A percentile compares a stretch with the other conserved stretches of the same genome.
Conservation (phyloP, 78 protist species). For the Dictyostelium capitatum region DNA sequence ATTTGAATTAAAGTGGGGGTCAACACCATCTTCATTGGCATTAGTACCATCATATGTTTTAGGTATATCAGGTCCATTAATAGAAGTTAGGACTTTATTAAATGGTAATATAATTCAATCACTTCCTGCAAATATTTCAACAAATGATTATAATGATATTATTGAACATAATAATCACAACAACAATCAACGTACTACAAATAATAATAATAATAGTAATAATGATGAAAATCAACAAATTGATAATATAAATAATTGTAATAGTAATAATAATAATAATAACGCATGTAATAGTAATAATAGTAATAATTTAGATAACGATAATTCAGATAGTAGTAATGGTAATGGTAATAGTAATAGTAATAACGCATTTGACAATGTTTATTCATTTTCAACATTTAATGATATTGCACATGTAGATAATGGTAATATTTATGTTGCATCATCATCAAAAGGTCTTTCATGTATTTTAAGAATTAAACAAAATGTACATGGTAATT, state of each 20-base stretch:
- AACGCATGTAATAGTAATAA: not conserved
- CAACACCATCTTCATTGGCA: slow-evolving; percentile 36
- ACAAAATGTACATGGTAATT: slow-evolving; percentile 7
- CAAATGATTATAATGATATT: not conserved
- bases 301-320: not conserved
- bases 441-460: slow-evolving; percentile 54
- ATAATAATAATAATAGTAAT: not conserved
- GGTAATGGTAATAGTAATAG: not conserved
- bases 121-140: slow-evolving; percentile 21
- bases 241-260: slow-evolving; percentile 3
- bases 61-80: slow-evolving; percentile 53
- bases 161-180: not conserved
- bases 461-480: slow-evolving; percentile 63
- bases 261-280: not conserved
- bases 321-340: not conserved
- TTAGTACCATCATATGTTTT: slow-evolving; percentile 19
- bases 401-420: slow-evolving; percentile 54
- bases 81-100: slow-evolving; percentile 49
- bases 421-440: slow-evolving; percentile 71
- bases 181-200: not conserved
- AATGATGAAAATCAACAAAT: not conserved
- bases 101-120: slow-evolving; percentile 75
- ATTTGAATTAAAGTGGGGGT: slow-evolving; percentile 69
- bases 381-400: slow-evolving; percentile 45
- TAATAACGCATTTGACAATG: not conserved